These are phyloP conservation scores for Bolboschoenus planiculmis DNA, from an alignment of 176 grass and related monocot species.

Conservation along the genomic window DNA sequence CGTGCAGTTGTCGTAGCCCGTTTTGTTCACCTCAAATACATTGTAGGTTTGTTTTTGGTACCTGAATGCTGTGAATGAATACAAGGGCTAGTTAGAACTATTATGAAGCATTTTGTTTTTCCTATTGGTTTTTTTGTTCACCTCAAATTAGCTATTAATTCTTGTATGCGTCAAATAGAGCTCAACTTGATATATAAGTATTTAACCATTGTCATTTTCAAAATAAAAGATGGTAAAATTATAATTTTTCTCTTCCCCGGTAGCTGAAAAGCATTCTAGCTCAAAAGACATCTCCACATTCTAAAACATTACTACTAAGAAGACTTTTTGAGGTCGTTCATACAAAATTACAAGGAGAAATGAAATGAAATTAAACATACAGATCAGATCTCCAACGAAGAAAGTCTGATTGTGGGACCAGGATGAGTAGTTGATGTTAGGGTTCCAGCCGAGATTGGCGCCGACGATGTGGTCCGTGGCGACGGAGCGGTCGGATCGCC, in stretches of 20 bases:
- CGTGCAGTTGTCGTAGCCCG: constrained; percentile 82
- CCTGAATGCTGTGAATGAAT: constrained; percentile 48
- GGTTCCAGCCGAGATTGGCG: constrained; percentile 78
- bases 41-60: constrained; percentile 79
- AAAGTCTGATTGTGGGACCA: constrained; percentile 89
- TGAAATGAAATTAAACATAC: constrained; percentile 24
- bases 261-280: too few species aligned
- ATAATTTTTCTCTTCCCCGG: too few species aligned
- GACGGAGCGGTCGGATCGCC: not conserved
- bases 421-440: constrained; percentile 78
- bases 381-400: constrained; percentile 75
- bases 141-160: too few species aligned
- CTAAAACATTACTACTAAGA: not conserved
- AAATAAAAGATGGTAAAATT: too few species aligned
- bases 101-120: too few species aligned
- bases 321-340: not conserved
- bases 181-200: too few species aligned
- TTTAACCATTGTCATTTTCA: too few species aligned
- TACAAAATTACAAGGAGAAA: not conserved
- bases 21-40: constrained; percentile 85
- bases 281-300: not conserved
- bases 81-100: not conserved
- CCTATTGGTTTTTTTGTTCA: too few species aligned
- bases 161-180: too few species aligned
- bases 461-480: constrained; percentile 91